Base-by-base conservation (phyloP, 2,329 filamentous ascomycete species). In the Fusarium sp. region DNA sequence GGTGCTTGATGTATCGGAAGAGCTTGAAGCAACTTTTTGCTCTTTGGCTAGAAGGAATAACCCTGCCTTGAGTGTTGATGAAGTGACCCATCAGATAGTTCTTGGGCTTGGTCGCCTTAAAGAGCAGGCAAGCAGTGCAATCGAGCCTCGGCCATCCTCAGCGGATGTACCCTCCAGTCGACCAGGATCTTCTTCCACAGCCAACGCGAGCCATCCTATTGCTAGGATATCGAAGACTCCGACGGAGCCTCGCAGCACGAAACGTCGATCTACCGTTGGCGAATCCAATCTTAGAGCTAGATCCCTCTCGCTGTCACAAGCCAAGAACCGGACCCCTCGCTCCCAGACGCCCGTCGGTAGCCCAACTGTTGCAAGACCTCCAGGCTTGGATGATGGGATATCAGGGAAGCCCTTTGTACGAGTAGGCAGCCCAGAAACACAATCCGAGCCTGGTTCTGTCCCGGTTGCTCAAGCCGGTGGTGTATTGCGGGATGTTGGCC, bases 341-440 rank as follows among this genome's bases (percentile, higher is more conserved):
- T 64, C 71, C 25, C 76, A 74, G 20, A 78, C 75, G 5, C 77
- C 79, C 6, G 54, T 77, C 16, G 76, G 76, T 4, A 79, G 73
- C 37, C 70, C 71, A 10, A 68, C 67, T 6, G 45, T 67, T 20
- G 50, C 75, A n/a, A 77, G 78, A 18, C 76, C 74, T 8, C 75
- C 76, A 27, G 48, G 74, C 10, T 68, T 80, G 8, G 84, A 87
- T 61, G 87, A 89, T 72, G 88, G 88, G 11, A 88, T 90, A 32
- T 86, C 88, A 8, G 88, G 88, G 25, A 88, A 82, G 70, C 88
- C 88, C 0, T 90, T 90, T 74, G 80, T 88, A 14, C 84, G 88
- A 27, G 87, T 88, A 18, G 81, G 80, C 35, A 83, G 80, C 16
- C 78, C 82, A 2, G 81, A 82, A 20, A 74, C 80, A 34, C 71